Evolutionary conservation across 768 basidiomycete species (phyloP).

Genomic region (Gymnopilus junonius): DNA sequence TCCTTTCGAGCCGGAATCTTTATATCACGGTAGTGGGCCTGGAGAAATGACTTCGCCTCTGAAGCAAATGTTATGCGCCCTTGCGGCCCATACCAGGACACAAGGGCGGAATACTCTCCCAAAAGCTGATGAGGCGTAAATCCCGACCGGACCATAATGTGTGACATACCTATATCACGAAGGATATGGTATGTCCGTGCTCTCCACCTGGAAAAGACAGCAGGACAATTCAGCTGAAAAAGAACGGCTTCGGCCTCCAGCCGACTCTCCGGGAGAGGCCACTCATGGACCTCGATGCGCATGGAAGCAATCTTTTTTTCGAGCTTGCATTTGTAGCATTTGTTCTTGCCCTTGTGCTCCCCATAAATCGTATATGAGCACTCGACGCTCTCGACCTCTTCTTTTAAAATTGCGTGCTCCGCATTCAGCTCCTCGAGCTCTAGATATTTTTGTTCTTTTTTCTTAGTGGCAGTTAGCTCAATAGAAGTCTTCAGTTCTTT

Average conservation of each 20-base stretch:
- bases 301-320: slow-evolving; percentile 17
- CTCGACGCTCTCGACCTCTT: neutral
- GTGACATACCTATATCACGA: slow-evolving; percentile 35
- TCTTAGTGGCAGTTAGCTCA: slow-evolving; percentile 24
- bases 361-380: slow-evolving; percentile 13
- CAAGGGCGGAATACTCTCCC: slow-evolving; percentile 7
- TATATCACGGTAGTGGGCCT: slow-evolving; percentile 32
- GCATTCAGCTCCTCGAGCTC: slow-evolving; percentile 18
- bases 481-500: slow-evolving; percentile 31
- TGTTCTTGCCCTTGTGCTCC: neutral
- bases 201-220: slow-evolving; percentile 48
- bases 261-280: slow-evolving; percentile 45
- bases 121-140: neutral
- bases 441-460: slow-evolving; percentile 25
- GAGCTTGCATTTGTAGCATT: slow-evolving; percentile 33
- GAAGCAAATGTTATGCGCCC: slow-evolving; percentile 41
- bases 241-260: slow-evolving; percentile 32
- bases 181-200: slow-evolving; percentile 42
- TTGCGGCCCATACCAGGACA: slow-evolving; percentile 3
- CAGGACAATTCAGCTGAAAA: slow-evolving; percentile 48
- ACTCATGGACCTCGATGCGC: slow-evolving; percentile 43
- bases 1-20: slow-evolving; percentile 17
- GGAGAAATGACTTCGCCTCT: slow-evolving; percentile 31
- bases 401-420: too few species aligned
- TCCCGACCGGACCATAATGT: neutral